Evolutionary conservation across 179 eudicot species (phyloP).

Genomic region (Camellia oleifera): DNA sequence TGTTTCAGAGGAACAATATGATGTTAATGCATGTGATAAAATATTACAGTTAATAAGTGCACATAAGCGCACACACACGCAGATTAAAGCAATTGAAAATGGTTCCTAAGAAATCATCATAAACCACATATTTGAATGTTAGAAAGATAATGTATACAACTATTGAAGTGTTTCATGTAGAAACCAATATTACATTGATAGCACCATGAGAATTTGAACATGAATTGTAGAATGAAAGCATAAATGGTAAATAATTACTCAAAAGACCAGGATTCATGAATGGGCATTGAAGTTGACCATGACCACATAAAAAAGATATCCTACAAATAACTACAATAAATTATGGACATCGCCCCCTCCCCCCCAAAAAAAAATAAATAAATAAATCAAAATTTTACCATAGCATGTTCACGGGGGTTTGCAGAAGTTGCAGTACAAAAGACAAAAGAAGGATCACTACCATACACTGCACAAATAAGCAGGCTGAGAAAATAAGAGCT

Average conservation of each 20-base stretch:
- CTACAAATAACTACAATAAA: neutral
- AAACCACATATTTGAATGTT: neutral
- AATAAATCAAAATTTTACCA: constrained; percentile 43
- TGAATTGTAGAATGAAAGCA: neutral
- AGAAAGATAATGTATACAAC: neutral
- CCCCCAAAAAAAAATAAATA: neutral
- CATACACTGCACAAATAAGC: constrained; percentile 70
- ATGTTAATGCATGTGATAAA: neutral
- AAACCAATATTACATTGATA: neutral
- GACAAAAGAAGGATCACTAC: constrained; percentile 80
- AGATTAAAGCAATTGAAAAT: neutral
- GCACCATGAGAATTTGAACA: neutral
- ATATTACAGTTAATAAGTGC: neutral
- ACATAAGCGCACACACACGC: neutral
- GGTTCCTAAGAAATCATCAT: neutral
- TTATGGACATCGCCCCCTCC: neutral
- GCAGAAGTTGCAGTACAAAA: constrained; percentile 96
- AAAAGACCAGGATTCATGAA: neutral
- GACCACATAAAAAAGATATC: neutral
- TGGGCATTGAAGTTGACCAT: neutral
- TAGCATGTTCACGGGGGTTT: constrained; percentile 87
- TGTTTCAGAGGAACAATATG: neutral
- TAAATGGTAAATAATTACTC: neutral
- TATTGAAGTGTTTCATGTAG: neutral
- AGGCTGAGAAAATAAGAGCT: constrained; percentile 14